These are phyloP conservation scores for Boehmeria nivea DNA, from an alignment of 306 rosid species.

Conservation along the genomic window DNA sequence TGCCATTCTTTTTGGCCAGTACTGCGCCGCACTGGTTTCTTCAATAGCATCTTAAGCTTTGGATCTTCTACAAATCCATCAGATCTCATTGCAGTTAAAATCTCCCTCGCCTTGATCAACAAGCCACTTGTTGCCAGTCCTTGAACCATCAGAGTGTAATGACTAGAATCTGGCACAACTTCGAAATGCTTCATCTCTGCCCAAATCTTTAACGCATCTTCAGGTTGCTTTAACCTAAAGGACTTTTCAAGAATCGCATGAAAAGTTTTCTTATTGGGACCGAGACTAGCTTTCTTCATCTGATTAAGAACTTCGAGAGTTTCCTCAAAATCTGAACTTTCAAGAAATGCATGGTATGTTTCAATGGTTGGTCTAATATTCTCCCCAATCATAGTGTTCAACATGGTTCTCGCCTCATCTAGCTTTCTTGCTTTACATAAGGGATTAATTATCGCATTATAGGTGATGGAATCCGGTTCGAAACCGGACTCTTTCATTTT, in stretches of 20 bases:
- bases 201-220: slow-evolving; percentile 64
- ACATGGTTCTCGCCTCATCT: slow-evolving; percentile 52
- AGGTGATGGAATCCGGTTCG: slow-evolving; percentile 64
- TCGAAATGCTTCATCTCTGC: slow-evolving; percentile 51
- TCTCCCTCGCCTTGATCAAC: slow-evolving; percentile 56
- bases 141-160: slow-evolving; percentile 55
- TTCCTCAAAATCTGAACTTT: slow-evolving; percentile 51
- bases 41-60: slow-evolving; percentile 54
- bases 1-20: slow-evolving; percentile 22
- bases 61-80: slow-evolving; percentile 56
- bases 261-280: slow-evolving; percentile 58
- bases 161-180: slow-evolving; percentile 46
- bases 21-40: slow-evolving; percentile 30
- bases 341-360: slow-evolving; percentile 81
- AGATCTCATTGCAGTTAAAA: slow-evolving; percentile 57
- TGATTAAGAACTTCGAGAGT: slow-evolving; percentile 52
- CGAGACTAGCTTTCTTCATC: slow-evolving; percentile 57
- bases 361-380: slow-evolving; percentile 56
- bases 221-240: slow-evolving; percentile 54
- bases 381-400: slow-evolving; percentile 54
- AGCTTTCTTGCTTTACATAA: slow-evolving; percentile 60
- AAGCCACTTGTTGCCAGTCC: slow-evolving; percentile 53
- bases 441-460: slow-evolving; percentile 68
- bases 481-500: slow-evolving; percentile 59
- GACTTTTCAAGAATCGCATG: slow-evolving; percentile 47